Evolutionary conservation across 306 rosid genomes (phyloP), one percentile per base, ranked within the genome.

Genomic region (Casuarina equisetifolia): DNA sequence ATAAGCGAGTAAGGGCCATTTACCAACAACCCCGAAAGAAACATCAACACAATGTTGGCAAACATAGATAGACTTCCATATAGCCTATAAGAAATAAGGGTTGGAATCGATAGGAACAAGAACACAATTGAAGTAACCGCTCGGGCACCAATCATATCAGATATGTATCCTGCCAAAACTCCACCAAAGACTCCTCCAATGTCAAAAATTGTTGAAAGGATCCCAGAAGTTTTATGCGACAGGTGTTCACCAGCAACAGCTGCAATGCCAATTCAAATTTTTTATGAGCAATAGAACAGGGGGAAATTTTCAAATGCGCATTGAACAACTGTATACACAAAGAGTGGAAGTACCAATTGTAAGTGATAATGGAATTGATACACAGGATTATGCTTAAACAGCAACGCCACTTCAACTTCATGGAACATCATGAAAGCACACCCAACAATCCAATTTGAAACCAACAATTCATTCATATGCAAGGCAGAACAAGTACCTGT

Each of bases 151-250:
- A 96, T 88, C 81, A 86, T 62, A 77, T 96, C 99, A 52, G 99
- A 91, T 80, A 96, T 79, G 35, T 83, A 86, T 44, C 99, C 99
- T 3, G 98, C 99, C 62, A 86, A 73, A 59, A 96, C 84, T 78
- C 98, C 98, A 17, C 98, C 97, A 57, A 90, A 74, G 72, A 90
- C 96, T 54, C 99, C 98, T 55, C 98, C 99, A 4, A 91, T 70
- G 82, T 96, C 99, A 43, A 96, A 96, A 73, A 92, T 79, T 1
- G 93, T 91, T 5, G 99, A 96, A 52, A 96, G 97, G 68, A 91
- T 87, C 61, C 99, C 97, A 7, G 98, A 93, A 40, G 91, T 80
- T 85, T 90, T 96, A 82, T 96, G 88, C 42, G 98, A 92, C 72
- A 90, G 76, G 64, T 79, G 87, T 72, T 86, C 90, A 36, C 98